These are phyloP conservation scores for Striga hermonthica DNA, from an alignment of 305 asterid genomes.

Conservation along the genomic window DNA sequence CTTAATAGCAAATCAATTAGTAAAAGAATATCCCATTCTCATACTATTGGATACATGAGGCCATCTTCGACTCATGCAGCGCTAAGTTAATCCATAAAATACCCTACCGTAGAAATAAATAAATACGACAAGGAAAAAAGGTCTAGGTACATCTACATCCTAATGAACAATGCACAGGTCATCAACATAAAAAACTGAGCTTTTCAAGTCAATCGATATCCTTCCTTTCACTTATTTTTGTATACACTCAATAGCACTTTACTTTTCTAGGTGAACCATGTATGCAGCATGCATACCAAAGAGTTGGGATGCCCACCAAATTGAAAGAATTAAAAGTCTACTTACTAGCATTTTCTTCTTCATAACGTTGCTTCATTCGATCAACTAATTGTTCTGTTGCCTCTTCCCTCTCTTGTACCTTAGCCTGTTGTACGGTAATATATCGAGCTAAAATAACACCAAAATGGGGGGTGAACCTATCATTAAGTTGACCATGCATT, in stretches of 20 bases:
- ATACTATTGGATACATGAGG: not conserved
- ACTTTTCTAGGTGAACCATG: not conserved
- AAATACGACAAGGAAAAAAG: not conserved
- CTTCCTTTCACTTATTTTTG: too few species aligned
- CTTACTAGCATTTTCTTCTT: conserved; percentile 58
- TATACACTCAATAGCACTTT: not conserved
- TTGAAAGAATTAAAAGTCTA: not conserved
- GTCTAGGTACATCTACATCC: not conserved
- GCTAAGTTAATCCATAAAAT: not conserved
- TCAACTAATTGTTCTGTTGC: conserved; percentile 32
- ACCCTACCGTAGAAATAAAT: not conserved
- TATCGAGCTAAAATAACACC: conserved; percentile 29
- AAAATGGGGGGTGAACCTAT: not conserved
- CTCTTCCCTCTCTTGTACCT: conserved; percentile 30
- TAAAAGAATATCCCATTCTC: too few species aligned
- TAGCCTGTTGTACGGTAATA: conserved; percentile 52
- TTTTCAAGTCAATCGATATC: too few species aligned
- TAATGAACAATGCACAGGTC: not conserved
- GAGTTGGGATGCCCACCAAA: not conserved
- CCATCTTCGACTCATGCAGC: not conserved
- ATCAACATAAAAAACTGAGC: not conserved
- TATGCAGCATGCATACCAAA: not conserved
- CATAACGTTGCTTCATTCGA: conserved; percentile 52
- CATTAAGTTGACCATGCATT: conserved; percentile 20
- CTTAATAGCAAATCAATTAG: too few species aligned